Base-by-base conservation (phyloP, 2,329 filamentous ascomycete species). In the Exserohilum rostratum region DNA sequence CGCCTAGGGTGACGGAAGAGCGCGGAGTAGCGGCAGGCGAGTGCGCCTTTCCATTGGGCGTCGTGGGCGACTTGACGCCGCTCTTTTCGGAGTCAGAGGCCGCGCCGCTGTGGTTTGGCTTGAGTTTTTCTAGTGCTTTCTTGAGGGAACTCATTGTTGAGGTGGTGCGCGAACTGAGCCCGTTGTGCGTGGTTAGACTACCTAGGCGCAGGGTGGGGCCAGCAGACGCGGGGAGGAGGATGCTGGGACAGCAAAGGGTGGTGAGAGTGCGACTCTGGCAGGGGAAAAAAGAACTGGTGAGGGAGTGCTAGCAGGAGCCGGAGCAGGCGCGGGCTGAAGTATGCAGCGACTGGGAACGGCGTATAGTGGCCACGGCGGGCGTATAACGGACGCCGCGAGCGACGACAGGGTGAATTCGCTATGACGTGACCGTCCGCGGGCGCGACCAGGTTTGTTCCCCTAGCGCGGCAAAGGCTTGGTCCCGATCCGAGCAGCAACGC, bases 111-210 rank as follows among this genome's bases (percentile, higher is more conserved):
- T 61, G 47, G 53, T 67, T 69, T 29, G 76, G 68, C 68, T 77
- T 77, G 57, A 81, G 70, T 68, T 77, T 78, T 45, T 67, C 72
- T 46, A 77, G 69, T 25, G 77, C 78, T 66, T 79, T 80, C 64
- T 80, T 80, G 61, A 81, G 76, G 48, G 78, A 76, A 59, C 69
- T 65, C 65, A 58, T 66, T 55, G 52, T 56, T 38, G 48, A 33
- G 55, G 47, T 58, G 52, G 43, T 53, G 57, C 59, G 58, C 55
- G 40, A 58, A 64, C 64, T 62, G 51, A 65, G 55, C 64, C 65
- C 64, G 50, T 46, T 64, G 61, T 64, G 63, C 53, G 49, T 64
- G 62, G 60, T 60, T 62, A 64, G 65, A 66, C 64, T 64, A 65
- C 62, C 64, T 62, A 30, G 57, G 53, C 61, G 60, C 65, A 65